Evolutionary conservation across 306 rosid genomes (phyloP), one percentile per base, ranked within the genome.

Genomic region (Cucumis melo): DNA sequence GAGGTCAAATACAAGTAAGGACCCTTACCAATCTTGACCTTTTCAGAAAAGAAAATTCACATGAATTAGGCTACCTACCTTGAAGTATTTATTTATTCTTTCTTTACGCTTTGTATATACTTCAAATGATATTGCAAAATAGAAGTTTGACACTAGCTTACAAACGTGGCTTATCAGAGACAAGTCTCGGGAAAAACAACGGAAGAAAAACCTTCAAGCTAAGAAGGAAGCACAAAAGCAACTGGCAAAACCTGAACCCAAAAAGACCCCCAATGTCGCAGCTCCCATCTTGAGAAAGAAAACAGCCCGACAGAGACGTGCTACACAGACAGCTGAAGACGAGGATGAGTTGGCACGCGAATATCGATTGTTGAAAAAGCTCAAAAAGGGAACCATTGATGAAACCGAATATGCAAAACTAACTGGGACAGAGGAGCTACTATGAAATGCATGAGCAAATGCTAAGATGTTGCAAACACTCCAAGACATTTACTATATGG

Each of bases 301-400:
- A 84, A 92, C 97, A 16, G 99, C 95, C 12, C 81, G 81, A 83
- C 96, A 92, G 84, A 88, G 99, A 79, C 97, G 97, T 36, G 91
- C 96, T 80, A 76, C 55, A 77, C 99, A 92, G 87, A 79, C 92
- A 80, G 54, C 84, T 65, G 97, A 89, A 87, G 97, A 94, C 14
- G 97, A 81, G 8, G 99, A 94, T 78, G 99, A 90, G 85, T 76
- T 94, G 82, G 66, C 80, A 57, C 88, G 83, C 46, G 99, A 90
- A 36, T 90, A 94, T 81, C 91, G 97, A 46, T 80, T 92, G 58
- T 83, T 89, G 86, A 94, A 94, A 81, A 93, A 93, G 84, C 87
- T 91, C 65, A 93, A 93, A 77, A 93, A 82, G 86, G 96, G 98
- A 32, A 79, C 87, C 60, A 92, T 91, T 36, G 89, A 89, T 42